Conservation (phyloP, 441 rosid species). For the Jatropha multifida region DNA sequence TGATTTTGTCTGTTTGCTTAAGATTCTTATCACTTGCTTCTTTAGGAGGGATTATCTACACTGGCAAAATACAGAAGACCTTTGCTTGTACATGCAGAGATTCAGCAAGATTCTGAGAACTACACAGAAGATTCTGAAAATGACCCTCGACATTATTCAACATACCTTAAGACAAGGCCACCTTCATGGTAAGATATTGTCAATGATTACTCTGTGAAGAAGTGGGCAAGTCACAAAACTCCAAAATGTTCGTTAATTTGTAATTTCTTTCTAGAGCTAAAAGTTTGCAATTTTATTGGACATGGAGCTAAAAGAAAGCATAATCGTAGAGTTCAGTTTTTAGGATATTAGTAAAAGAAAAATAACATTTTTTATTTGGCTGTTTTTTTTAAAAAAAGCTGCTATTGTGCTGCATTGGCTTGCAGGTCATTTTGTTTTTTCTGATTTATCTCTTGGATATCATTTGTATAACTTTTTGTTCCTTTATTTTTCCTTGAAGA, state of each 20-base stretch:
- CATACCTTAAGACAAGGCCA: slow-evolving; percentile 83
- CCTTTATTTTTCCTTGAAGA: no score
- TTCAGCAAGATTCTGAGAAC: slow-evolving; percentile 38
- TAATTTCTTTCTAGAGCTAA: neutral
- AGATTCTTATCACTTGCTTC: slow-evolving; percentile 15
- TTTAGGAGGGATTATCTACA: slow-evolving; percentile 76
- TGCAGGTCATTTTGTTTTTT: neutral
- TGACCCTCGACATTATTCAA: slow-evolving; percentile 67
- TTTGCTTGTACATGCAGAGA: slow-evolving; percentile 93
- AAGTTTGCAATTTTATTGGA: neutral
- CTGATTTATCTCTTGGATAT: slow-evolving; percentile 6
- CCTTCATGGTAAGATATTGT: slow-evolving; percentile 59
- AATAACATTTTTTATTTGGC: no score
- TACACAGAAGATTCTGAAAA: slow-evolving; percentile 37
- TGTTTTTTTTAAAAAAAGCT: no score
- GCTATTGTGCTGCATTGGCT: neutral
- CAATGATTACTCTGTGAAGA: slow-evolving; percentile 4
- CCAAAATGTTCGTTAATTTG: neutral
- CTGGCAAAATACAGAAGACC: slow-evolving; percentile 86
- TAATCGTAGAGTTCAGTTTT: neutral
- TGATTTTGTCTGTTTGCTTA: slow-evolving; percentile 3
- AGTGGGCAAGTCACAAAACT: neutral
- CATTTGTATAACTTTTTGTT: neutral
- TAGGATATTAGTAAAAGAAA: neutral
- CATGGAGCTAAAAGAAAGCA: neutral